Evolutionary conservation across 1,284 basidiomycete species (phyloP), one percentile per base, ranked within the genome.

Genomic region (Ustilago curta): DNA sequence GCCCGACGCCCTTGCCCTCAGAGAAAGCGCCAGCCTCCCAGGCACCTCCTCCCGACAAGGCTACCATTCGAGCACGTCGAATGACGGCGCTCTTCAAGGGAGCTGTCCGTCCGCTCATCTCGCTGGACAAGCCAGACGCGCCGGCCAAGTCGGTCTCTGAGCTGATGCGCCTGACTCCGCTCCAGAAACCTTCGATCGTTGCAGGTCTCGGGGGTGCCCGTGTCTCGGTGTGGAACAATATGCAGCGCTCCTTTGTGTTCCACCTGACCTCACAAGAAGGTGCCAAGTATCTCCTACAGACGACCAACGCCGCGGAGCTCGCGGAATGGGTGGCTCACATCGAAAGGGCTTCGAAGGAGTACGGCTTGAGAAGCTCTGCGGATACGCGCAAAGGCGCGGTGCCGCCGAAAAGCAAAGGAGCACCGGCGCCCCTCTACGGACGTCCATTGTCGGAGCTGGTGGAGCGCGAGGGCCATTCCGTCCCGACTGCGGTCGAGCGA

Each of bases 11-110:
- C 5, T 23, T 45, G 7, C 27, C 65, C 3, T 42, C 59, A 16
- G 64, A 59, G 29, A 57, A 57, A 32, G 45, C 55, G 1, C 59
- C 71, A 12, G 65, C 45, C 6, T 23, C 47, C 14, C 61, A 55
- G 21, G 59, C 60, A 27, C 51, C 68, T 32, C 64, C 63, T 21
- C 69, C 68, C 2, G 74, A 76, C 44, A 76, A 76, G 44, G 58
- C 70, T 2, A 72, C 74, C 8, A 72, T 76, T 35, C 67, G 74
- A 27, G 64, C 79, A 8, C 67, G 80, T n/a, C 74, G 81, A 18
- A 80, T 83, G 80, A 83, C 81, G 1, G 79, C 81, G 21, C 68
- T 83, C n/a, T 81, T 81, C 78, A 76, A 81, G 14, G 78, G 78
- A 18, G 80, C 80, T 12, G 76, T 81, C 0, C 70, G 81, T 16